phyloP scores from a whole-genome alignment of 345 rosid species.

The Citropsis articulata region DNA sequence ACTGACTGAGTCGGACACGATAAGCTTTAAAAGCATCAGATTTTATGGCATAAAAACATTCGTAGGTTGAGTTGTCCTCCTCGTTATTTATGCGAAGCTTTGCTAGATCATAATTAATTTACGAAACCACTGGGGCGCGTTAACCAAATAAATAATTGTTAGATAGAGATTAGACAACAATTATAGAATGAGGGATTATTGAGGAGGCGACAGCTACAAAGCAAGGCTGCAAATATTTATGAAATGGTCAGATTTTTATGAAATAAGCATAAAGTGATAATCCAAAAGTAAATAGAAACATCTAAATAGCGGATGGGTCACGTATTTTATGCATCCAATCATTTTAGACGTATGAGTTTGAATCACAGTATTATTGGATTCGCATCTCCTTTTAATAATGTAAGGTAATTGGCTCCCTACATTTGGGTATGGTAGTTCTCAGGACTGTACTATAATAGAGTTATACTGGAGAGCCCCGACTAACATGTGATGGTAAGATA shows the following conservation, averaged over 20 bases:
- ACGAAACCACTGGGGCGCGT: neutral
- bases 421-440: no score
- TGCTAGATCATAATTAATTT: neutral
- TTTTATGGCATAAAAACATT: no score
- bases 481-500: no score
- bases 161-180: neutral
- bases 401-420: no score
- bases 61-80: neutral
- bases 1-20: neutral
- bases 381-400: no score
- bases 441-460: no score
- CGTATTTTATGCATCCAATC: no score
- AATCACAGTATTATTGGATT: no score
- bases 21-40: neutral
- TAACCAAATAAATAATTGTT: neutral
- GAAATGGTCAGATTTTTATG: neutral
- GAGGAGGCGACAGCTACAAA: neutral
- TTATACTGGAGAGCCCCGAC: no score
- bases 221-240: neutral
- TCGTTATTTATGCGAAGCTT: neutral
- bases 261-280: neutral
- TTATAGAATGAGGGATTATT: neutral
- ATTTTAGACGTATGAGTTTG: no score
- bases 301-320: no score
- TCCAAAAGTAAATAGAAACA: neutral